These are phyloP conservation scores for Sarocladium oryzae DNA, from an alignment of 2,329 filamentous ascomycete genomes.

Conservation along the genomic window DNA sequence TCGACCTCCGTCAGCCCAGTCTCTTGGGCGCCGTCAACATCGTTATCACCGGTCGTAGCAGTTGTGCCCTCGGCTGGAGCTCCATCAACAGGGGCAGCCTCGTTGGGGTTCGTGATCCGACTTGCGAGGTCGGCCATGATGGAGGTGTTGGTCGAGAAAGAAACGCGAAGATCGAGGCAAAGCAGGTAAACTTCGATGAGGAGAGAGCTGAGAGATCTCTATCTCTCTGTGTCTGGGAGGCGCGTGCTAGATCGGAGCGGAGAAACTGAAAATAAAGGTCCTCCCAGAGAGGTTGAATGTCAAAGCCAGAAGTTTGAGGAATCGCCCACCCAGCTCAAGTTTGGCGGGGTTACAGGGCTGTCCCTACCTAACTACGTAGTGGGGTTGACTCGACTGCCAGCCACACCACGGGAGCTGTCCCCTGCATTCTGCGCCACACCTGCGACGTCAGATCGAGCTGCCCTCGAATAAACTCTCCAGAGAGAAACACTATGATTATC, in stretches of 20 bases:
- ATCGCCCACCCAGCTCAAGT: not conserved
- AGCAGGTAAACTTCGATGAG: not conserved
- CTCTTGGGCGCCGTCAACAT: slow-evolving; percentile 31
- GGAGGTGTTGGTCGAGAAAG: not conserved
- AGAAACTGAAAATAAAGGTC: not conserved
- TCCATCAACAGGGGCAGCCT: slow-evolving; percentile 17
- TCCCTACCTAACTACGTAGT: not conserved
- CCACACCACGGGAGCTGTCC: not conserved
- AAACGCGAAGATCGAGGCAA: not conserved
- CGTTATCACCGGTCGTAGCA: slow-evolving; percentile 22
- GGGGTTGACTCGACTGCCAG: slow-evolving; percentile 1
- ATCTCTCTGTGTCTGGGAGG: not conserved
- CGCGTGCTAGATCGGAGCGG: not conserved
- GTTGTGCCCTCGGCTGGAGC: slow-evolving; percentile 18
- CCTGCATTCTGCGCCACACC: not conserved
- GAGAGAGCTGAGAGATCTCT: not conserved
- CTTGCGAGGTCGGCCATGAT: slow-evolving; percentile 45
- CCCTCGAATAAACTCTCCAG: not conserved
- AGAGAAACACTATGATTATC: too few relatives aligned
- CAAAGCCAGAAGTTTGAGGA: not conserved
- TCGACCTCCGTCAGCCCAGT: slow-evolving; percentile 59
- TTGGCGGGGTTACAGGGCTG: slow-evolving; percentile 3
- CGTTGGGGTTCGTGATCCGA: slow-evolving; percentile 41
- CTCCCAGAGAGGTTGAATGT: not conserved
- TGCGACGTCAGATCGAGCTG: slow-evolving; percentile 4